Evolutionary conservation across 2,329 filamentous ascomycete genomes (phyloP), one percentile per base, ranked within the genome.

Genomic region (Cytospora schulzeri): DNA sequence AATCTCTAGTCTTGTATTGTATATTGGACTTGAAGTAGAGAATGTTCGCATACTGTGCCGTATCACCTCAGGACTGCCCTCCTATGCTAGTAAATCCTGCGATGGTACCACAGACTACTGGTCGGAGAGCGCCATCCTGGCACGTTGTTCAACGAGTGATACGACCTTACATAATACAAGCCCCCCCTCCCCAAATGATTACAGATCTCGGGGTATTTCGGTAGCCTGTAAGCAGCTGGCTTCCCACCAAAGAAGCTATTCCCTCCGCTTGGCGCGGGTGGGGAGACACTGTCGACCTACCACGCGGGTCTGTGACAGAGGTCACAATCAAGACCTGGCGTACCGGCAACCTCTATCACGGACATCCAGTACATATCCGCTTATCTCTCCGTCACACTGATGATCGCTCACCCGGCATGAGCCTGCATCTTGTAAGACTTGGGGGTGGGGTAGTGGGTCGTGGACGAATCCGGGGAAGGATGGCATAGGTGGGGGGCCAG

Each of bases 361-460:
- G 38, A 41, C 1, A 8, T 4, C 15, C 1, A 4, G 19, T 11
- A 41, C 48, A 19, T 17, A 41, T 17, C 28, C 22, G 51, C 50
- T 31, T 61, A 61, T 61, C 59, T 50, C 19, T 7, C 28, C 59
- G 17, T 26, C n/a, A 15, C 35, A 35, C 15, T 50, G 24, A 24
- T 50, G 38, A 29, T 29, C 38, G 38, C 38, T 28, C n/a, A 38
- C 52, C 35, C 53, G 59, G 52, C 52, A 62, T 33, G 45, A 26
- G 9, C 12, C 17, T n/a, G 11, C 58, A 60, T 15, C 41, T n/a
- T 26, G 29, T n/a, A 3, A 19, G 17, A n/a, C 17, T 7, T 41
- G 57, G 52, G 55, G 45, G 52, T 62, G 60, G 60, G 60, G 60
- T 62, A 62, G 31, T 24, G 33, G 26, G 12, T 52, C 59, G 11